Evolutionary conservation across 2,329 filamentous ascomycete species (phyloP).

Genomic region (Trichoderma atroviride): DNA sequence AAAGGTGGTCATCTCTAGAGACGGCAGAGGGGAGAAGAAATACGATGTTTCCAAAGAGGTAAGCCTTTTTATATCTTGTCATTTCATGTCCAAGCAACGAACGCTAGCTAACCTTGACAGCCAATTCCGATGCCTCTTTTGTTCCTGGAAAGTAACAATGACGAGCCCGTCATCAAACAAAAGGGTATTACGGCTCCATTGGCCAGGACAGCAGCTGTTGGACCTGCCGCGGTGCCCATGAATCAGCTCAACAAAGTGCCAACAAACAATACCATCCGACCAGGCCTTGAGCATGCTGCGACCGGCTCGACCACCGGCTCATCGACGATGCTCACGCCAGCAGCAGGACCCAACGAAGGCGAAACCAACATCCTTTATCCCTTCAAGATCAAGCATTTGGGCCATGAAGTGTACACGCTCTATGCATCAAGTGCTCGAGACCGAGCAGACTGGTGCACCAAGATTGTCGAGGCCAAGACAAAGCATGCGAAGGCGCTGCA

Average conservation of each 20-base stretch:
- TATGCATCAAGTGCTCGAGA: conserved; percentile 78
- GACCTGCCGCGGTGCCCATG: conserved; percentile 61
- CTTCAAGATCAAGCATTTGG: conserved; percentile 93
- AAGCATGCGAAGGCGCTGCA: conserved; percentile 86
- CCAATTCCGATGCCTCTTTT: conserved; percentile 96
- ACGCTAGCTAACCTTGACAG: conserved; percentile 45
- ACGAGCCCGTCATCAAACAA: conserved; percentile 84
- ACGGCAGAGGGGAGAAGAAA: conserved; percentile 72
- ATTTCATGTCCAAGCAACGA: neutral
- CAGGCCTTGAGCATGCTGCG: conserved; percentile 66
- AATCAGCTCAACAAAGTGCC: conserved; percentile 60
- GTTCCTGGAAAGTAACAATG: conserved; percentile 87
- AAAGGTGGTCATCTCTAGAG: conserved; percentile 73
- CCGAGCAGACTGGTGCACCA: conserved; percentile 86
- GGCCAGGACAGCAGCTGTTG: conserved; percentile 61
- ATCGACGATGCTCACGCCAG: conserved; percentile 43
- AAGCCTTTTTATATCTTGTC: conserved; percentile 37
- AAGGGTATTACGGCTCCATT: conserved; percentile 71
- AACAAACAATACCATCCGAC: conserved; percentile 55
- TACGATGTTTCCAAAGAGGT: conserved; percentile 94
- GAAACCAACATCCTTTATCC: conserved; percentile 88
- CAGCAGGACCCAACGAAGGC: conserved; percentile 60
- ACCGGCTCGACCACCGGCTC: conserved; percentile 69
- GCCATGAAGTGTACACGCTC: conserved; percentile 88
- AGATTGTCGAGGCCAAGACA: conserved; percentile 93